Conservation (phyloP, 2,329 filamentous ascomycete species). For the Blastomyces parvus region DNA sequence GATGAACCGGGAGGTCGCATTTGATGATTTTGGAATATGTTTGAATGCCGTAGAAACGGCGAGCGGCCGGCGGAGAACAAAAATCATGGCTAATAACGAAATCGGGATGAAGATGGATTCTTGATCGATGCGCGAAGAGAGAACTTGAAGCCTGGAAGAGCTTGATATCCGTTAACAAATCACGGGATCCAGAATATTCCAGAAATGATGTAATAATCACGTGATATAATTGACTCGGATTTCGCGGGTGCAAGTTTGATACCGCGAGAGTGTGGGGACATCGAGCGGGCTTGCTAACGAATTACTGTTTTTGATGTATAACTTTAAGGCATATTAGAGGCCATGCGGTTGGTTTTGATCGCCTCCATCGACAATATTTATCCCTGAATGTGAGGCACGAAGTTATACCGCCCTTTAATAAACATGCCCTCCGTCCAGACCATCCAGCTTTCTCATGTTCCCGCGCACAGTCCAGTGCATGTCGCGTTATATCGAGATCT, state of each 20-base stretch:
- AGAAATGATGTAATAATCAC: constrained; percentile 21
- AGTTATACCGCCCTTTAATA: not conserved
- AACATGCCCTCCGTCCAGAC: constrained; percentile 47
- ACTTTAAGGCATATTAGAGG: not conserved
- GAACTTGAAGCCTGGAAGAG: not conserved
- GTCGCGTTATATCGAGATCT: constrained; percentile 67
- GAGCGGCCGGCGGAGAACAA: constrained; percentile 55
- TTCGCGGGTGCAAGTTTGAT: too few relatives aligned
- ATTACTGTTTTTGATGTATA: not conserved
- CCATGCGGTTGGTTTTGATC: not conserved
- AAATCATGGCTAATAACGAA: constrained; percentile 46
- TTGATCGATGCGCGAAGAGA: not conserved
- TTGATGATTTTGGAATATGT: constrained; percentile 45
- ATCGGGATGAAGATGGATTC: not conserved
- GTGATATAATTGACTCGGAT: constrained; percentile 8
- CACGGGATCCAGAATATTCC: constrained; percentile 29
- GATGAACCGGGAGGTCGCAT: constrained; percentile 46
- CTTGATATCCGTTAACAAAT: not conserved
- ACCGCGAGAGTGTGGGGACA: not conserved
- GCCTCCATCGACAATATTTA: not conserved
- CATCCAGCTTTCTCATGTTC: constrained; percentile 65
- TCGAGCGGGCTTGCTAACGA: not conserved
- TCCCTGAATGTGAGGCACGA: not conserved
- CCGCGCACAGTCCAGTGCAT: constrained; percentile 57
- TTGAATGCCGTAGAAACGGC: constrained; percentile 51